phyloP scores from a whole-genome alignment of 352 stramenopile species.

The Lagenidium sp. region DNA sequence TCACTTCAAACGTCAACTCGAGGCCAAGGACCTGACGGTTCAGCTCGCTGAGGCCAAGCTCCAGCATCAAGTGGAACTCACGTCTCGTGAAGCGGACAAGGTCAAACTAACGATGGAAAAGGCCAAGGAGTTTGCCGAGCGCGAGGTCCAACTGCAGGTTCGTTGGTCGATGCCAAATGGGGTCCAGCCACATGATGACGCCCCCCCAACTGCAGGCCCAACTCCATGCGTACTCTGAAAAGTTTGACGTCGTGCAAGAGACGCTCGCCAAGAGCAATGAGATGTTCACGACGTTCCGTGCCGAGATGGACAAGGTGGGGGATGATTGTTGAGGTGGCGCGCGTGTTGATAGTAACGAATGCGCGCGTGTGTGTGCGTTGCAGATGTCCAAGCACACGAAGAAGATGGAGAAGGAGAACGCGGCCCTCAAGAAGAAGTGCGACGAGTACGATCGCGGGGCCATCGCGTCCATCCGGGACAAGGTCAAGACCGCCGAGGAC shows the following conservation, averaged over 20 bases:
- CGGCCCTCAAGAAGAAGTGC: slow-evolving; percentile 72
- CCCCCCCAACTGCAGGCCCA: slow-evolving; percentile 34
- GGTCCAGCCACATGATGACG: no score
- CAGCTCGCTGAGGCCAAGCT: slow-evolving; percentile 79
- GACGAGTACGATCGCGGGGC: slow-evolving; percentile 66
- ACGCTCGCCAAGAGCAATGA: slow-evolving; percentile 81
- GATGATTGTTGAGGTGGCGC: not conserved
- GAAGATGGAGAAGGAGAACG: slow-evolving; percentile 82
- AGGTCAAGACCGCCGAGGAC: slow-evolving; percentile 47
- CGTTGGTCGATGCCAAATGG: not conserved
- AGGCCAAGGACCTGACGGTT: slow-evolving; percentile 74
- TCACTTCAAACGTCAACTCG: slow-evolving; percentile 74
- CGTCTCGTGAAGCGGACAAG: slow-evolving; percentile 51
- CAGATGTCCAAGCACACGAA: slow-evolving; percentile 83
- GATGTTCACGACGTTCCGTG: slow-evolving; percentile 76
- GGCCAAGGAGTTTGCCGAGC: slow-evolving; percentile 69
- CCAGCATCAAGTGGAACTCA: slow-evolving; percentile 70
- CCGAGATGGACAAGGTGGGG: slow-evolving; percentile 80
- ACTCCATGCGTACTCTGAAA: slow-evolving; percentile 77
- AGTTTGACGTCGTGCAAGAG: slow-evolving; percentile 80
- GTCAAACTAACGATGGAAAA: slow-evolving; percentile 76
- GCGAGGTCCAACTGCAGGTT: slow-evolving; percentile 65
- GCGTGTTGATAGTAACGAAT: no score
- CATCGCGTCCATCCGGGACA: slow-evolving; percentile 70
- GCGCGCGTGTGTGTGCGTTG: not conserved